Conservation (phyloP, 2,329 filamentous ascomycete genomes). For the Aspergillus sp. region DNA sequence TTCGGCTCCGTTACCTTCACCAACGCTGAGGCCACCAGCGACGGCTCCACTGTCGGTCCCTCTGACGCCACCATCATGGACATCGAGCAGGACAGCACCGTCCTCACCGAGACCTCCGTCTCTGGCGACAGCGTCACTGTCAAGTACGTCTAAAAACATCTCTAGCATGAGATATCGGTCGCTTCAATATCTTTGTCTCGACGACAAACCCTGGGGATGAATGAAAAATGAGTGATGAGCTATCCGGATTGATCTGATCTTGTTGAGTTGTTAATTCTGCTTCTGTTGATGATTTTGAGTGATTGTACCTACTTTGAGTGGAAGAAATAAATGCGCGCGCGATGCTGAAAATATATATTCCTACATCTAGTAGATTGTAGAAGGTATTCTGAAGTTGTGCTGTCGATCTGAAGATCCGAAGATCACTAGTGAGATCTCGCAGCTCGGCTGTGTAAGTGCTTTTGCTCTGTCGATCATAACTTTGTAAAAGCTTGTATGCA, state of each 20-base stretch:
- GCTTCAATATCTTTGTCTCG: too few relatives aligned
- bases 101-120: conserved; percentile 35
- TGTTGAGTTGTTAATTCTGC: neutral
- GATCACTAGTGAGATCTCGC: too few relatives aligned
- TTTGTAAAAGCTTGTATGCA: too few relatives aligned
- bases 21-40: conserved; percentile 37
- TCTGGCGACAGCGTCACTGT: conserved; percentile 28
- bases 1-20: conserved; percentile 54
- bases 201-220: neutral
- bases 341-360: neutral
- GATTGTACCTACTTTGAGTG: conserved; percentile 1
- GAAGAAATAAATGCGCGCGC: neutral
- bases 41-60: conserved; percentile 33
- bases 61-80: conserved; percentile 48
- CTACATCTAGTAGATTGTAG: neutral
- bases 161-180: neutral
- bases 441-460: too few relatives aligned
- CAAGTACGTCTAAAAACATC: conserved; percentile 23
- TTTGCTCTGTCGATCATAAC: too few relatives aligned
- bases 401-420: neutral
- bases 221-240: conserved; percentile 6
- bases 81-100: conserved; percentile 44
- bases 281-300: conserved; percentile 1
- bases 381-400: neutral
- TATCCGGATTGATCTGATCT: conserved; percentile 8